These are phyloP conservation scores for Boletus insuetus DNA, from an alignment of 768 basidiomycete species.

Conservation along the genomic window DNA sequence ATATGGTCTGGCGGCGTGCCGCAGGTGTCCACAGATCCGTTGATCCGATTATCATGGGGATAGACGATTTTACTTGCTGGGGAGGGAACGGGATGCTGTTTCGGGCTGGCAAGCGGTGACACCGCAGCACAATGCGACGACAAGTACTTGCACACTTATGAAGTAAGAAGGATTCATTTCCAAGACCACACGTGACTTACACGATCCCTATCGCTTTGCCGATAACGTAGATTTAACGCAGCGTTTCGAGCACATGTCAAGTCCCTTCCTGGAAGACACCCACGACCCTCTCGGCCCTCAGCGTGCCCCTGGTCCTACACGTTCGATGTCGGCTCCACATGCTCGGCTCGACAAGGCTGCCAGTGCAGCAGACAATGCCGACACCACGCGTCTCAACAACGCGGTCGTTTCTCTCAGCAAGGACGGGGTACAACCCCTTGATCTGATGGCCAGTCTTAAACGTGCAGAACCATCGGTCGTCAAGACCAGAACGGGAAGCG, in stretches of 20 bases:
- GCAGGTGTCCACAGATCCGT: background rate
- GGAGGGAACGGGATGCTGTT: too few species aligned
- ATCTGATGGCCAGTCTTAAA: slow-evolving; percentile 61
- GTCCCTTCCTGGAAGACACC: background rate
- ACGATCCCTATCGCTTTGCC: background rate
- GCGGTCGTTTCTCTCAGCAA: background rate
- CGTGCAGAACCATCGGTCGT: slow-evolving; percentile 73
- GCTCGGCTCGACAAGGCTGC: slow-evolving; percentile 1
- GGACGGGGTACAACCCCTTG: slow-evolving; percentile 38
- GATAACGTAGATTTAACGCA: background rate
- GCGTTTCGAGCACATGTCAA: background rate
- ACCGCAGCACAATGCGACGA: too few species aligned
- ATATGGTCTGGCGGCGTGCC: background rate
- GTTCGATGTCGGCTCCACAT: slow-evolving; percentile 11
- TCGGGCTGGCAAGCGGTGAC: too few species aligned
- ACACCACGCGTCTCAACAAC: slow-evolving; percentile 7
- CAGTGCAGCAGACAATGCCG: background rate
- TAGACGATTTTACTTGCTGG: too few species aligned
- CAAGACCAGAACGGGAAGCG: slow-evolving; percentile 79
- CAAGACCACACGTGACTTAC: slow-evolving; percentile 9
- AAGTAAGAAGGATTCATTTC: too few species aligned
- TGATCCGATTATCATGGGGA: slow-evolving; percentile 11
- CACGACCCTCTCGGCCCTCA: background rate
- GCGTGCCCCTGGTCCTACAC: background rate
- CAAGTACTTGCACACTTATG: too few species aligned